A percentile compares a stretch with the other conserved stretches of the same genome.
Conservation (phyloP, 805 yeast genomes). For the Ogataea kodamae region DNA sequence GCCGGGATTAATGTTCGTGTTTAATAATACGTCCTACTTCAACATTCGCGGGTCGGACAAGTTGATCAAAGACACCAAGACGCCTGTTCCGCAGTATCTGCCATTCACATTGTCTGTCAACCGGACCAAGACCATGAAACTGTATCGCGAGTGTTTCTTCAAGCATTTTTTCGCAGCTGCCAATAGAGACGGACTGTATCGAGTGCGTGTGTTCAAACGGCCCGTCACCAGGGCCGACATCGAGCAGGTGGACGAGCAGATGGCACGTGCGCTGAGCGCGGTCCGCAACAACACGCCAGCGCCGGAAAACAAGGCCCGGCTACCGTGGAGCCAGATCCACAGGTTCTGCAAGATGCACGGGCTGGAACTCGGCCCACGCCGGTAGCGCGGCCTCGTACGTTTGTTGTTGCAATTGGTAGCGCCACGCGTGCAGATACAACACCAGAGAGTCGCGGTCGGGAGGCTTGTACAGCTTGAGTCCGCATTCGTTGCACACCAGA, state of each 20-base stretch:
- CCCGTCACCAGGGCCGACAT: conserved; percentile 13
- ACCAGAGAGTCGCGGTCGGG: conserved; percentile 30
- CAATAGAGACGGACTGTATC: conserved; percentile 27
- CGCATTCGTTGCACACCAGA: conserved; percentile 35
- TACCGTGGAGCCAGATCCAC: conserved; percentile 21
- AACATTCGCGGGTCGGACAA: conserved; percentile 15
- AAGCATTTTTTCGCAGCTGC: conserved; percentile 13
- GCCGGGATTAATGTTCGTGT: conserved; percentile 27
- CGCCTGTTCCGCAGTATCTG: conserved; percentile 4
- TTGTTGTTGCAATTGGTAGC: conserved; percentile 31
- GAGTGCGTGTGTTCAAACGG: conserved; percentile 10
- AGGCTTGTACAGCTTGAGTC: conserved; percentile 30
- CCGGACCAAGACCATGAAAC: conserved; percentile 22
- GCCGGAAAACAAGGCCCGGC: conserved; percentile 5
- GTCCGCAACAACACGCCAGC: conserved; percentile 15
- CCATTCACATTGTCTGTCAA: conserved; percentile 28
- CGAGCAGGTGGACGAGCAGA: conserved; percentile 10
- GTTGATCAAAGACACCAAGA: neutral
- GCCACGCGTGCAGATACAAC: conserved; percentile 48
- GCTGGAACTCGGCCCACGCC: conserved; percentile 38
- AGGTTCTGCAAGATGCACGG: conserved; percentile 5
- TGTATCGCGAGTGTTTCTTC: conserved; percentile 20
- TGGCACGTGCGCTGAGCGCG: conserved; percentile 16
- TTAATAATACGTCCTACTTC: conserved; percentile 20
- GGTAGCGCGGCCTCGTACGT: conserved; percentile 44